Conservation (phyloP, 192 early-diverging fungal species). For the Entophlyctis luteolus region DNA sequence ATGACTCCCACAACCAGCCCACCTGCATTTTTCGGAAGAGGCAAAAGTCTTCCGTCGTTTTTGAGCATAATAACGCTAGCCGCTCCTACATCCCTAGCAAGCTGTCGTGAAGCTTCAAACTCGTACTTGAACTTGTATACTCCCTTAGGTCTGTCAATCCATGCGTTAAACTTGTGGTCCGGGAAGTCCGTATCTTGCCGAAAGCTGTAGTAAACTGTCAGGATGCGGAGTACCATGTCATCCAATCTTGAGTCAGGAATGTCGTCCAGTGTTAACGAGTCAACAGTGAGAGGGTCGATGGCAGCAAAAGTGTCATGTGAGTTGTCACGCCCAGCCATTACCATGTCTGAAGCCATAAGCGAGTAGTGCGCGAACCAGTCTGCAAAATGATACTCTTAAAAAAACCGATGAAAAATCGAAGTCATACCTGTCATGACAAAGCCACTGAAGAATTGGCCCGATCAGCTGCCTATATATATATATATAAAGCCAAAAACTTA, state of each 20-base stretch:
- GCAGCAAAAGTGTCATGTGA: background rate
- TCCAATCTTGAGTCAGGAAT: slow-evolving; percentile 34
- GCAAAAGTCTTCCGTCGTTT: slow-evolving; percentile 34
- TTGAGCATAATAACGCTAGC: slow-evolving; percentile 38
- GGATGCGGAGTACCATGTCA: slow-evolving; percentile 40
- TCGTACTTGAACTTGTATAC: slow-evolving; percentile 5
- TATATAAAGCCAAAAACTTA: slow-evolving; percentile 27
- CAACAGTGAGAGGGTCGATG: background rate
- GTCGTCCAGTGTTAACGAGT: background rate
- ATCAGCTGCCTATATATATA: too few relatives aligned
- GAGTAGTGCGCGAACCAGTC: slow-evolving; percentile 56
- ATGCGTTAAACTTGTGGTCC: background rate
- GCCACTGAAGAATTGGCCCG: slow-evolving; percentile 22
- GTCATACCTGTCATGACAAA: slow-evolving; percentile 40
- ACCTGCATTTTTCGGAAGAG: background rate
- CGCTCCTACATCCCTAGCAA: slow-evolving; percentile 36
- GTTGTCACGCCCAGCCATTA: slow-evolving; percentile 8
- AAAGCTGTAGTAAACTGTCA: slow-evolving; percentile 30
- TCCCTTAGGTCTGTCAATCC: background rate
- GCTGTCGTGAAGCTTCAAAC: slow-evolving; percentile 23
- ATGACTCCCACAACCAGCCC: slow-evolving; percentile 31
- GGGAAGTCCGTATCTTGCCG: slow-evolving; percentile 29
- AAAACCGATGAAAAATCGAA: too few relatives aligned
- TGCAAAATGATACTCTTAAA: too few relatives aligned
- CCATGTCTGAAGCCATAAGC: slow-evolving; percentile 13